phyloP scores from a whole-genome alignment of 371 early-diverging fungal species.

The Haplosporangium sp. region DNA sequence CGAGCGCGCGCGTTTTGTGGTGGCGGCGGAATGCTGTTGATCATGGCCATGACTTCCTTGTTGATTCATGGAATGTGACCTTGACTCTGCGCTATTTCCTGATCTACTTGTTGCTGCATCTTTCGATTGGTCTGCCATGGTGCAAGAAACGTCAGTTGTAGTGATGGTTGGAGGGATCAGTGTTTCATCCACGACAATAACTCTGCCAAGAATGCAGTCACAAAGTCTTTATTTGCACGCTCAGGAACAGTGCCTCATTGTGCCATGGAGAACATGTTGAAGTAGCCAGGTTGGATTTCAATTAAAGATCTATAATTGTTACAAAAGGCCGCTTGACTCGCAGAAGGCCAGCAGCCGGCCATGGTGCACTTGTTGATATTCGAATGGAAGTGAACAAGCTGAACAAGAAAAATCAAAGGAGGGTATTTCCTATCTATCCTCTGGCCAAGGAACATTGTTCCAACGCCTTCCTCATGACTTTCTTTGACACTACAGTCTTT shows the following conservation, averaged over 20 bases:
- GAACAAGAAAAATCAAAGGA: constrained; percentile 2
- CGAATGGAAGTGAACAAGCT: not conserved
- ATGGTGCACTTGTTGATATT: too few relatives aligned
- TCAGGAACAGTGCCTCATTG: too few relatives aligned
- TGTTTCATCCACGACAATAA: too few relatives aligned
- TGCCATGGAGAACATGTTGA: too few relatives aligned
- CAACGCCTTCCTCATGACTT: constrained; percentile 66
- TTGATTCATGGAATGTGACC: not conserved
- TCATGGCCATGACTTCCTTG: not conserved
- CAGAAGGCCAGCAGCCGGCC: too few relatives aligned
- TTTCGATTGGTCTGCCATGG: constrained; percentile 1
- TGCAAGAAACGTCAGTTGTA: not conserved
- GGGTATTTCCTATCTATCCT: not conserved
- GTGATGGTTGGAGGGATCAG: not conserved
- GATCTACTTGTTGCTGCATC: not conserved
- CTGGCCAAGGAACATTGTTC: constrained; percentile 57
- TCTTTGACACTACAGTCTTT: constrained; percentile 58
- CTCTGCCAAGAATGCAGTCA: too few relatives aligned
- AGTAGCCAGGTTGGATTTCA: too few relatives aligned
- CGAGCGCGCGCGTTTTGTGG: constrained; percentile 27
- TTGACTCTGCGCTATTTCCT: not conserved
- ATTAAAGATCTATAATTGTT: too few relatives aligned
- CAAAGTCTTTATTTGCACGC: too few relatives aligned
- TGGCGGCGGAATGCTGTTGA: constrained; percentile 1
- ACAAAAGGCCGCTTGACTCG: too few relatives aligned